Conservation (phyloP, 2,329 filamentous ascomycete species). For the Fusarium dimerum region DNA sequence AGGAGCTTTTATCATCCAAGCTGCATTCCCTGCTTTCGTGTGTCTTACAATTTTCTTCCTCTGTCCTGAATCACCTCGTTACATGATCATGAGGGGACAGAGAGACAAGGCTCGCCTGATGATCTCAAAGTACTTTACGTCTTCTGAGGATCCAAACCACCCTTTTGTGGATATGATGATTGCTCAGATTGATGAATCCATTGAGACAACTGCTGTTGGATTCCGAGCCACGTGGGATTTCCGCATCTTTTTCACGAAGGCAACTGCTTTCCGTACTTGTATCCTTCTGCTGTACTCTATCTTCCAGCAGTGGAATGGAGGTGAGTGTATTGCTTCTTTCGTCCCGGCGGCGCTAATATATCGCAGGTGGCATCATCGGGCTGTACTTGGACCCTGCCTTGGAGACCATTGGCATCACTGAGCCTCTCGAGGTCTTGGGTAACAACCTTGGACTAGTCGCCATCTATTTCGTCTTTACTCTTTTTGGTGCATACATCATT, state of each 20-base stretch:
- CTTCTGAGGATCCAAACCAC: conserved; percentile 18
- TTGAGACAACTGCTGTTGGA: conserved; percentile 14
- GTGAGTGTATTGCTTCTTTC: not conserved
- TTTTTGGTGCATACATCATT: conserved; percentile 21
- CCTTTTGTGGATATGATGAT: conserved; percentile 20
- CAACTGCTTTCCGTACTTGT: conserved; percentile 13
- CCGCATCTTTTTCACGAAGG: conserved; percentile 22
- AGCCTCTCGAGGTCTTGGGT: conserved; percentile 18
- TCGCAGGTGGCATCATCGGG: conserved; percentile 13
- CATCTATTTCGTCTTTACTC: conserved; percentile 25
- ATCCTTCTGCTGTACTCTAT: conserved; percentile 20
- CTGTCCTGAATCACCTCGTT: conserved; percentile 26
- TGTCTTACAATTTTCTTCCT: conserved; percentile 21
- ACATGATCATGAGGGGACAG: conserved; percentile 26
- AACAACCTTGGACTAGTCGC: conserved; percentile 21
- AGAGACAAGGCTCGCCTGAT: conserved; percentile 19
- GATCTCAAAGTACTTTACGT: conserved; percentile 21
- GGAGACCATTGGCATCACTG: conserved; percentile 15
- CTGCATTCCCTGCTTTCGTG: conserved; percentile 19
- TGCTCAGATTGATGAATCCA: conserved; percentile 23
- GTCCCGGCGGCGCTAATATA: not conserved
- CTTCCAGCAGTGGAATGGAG: conserved; percentile 23
- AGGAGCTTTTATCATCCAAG: conserved; percentile 21
- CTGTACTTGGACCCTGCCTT: conserved; percentile 23
- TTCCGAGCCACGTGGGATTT: conserved; percentile 22